phyloP scores from a whole-genome alignment of 2,329 filamentous ascomycete species.

The Triangularia setosa region DNA sequence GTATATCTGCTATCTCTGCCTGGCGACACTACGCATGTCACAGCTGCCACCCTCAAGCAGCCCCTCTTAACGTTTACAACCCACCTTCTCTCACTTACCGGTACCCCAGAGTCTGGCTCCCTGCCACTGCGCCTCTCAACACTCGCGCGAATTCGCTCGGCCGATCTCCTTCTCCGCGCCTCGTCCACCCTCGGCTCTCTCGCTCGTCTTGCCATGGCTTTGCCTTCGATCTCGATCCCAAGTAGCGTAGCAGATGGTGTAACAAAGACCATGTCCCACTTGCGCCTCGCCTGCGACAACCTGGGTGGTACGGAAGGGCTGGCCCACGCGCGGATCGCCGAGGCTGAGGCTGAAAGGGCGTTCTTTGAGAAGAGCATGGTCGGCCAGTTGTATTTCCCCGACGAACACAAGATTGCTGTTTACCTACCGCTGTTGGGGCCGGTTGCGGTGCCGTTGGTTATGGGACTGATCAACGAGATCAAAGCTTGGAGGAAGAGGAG shows the following conservation, averaged over 20 bases:
- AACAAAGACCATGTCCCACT: constrained; percentile 70
- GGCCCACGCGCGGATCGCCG: constrained; percentile 76
- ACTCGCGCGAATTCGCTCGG: constrained; percentile 78
- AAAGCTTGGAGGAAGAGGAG: constrained; percentile 55
- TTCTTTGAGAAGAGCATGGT: constrained; percentile 99
- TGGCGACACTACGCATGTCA: constrained; percentile 48
- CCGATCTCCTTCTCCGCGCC: constrained; percentile 80
- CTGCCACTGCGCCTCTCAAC: constrained; percentile 81
- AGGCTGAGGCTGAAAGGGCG: constrained; percentile 83
- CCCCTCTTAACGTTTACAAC: constrained; percentile 87
- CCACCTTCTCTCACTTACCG: constrained; percentile 83
- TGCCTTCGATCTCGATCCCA: constrained; percentile 89
- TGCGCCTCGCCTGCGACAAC: constrained; percentile 71
- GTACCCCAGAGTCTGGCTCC: constrained; percentile 77
- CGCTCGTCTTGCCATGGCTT: constrained; percentile 74
- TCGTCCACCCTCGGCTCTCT: constrained; percentile 93
- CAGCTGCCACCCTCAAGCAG: constrained; percentile 64
- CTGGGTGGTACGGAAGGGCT: constrained; percentile 66
- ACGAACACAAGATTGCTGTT: constrained; percentile 96
- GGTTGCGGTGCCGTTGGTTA: constrained; percentile 81
- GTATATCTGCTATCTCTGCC: constrained; percentile 56
- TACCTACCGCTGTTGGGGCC: constrained; percentile 90
- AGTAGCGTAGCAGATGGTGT: constrained; percentile 82
- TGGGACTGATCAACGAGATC: constrained; percentile 78
- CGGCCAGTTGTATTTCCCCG: constrained; percentile 95